Evolutionary conservation across 2,329 filamentous ascomycete species (phyloP).

Genomic region (Cercospora brassicicola): DNA sequence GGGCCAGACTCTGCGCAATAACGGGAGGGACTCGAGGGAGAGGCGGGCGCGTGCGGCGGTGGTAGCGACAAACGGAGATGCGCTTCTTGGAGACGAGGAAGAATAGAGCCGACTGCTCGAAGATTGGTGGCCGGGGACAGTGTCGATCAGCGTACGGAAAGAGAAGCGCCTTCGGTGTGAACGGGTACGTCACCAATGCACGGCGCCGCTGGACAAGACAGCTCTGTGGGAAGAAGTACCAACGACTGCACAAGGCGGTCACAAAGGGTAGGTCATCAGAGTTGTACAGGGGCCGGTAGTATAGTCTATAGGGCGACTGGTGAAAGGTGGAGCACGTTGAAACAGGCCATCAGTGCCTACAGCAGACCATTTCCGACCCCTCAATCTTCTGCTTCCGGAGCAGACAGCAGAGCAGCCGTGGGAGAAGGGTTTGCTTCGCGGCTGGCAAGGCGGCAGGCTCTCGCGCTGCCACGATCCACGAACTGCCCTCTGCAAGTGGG

Average conservation of each 20-base stretch:
- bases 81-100: conserved; percentile 12
- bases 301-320: neutral
- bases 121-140: conserved; percentile 9
- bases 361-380: neutral
- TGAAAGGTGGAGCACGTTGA: neutral
- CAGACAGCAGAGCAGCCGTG: neutral
- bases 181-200: conserved; percentile 10
- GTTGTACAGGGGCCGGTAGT: neutral
- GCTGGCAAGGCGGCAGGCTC: neutral
- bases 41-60: conserved; percentile 3
- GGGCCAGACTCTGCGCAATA: conserved; percentile 10
- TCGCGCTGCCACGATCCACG: neutral
- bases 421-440: neutral
- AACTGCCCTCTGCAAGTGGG: neutral
- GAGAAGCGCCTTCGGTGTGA: conserved; percentile 3
- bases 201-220: conserved; percentile 8
- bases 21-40: neutral
- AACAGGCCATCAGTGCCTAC: conserved; percentile 4
- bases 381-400: neutral
- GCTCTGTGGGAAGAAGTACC: neutral
- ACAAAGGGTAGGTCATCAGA: conserved; percentile 4
- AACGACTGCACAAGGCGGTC: conserved; percentile 1
- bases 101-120: neutral
- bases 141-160: conserved; percentile 11
- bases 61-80: conserved; percentile 16